A percentile compares a stretch with the other conserved stretches of the same genome.
Evolutionary conservation across 2,329 filamentous ascomycete species (phyloP).

Genomic region (Ceratocystis papillata): DNA sequence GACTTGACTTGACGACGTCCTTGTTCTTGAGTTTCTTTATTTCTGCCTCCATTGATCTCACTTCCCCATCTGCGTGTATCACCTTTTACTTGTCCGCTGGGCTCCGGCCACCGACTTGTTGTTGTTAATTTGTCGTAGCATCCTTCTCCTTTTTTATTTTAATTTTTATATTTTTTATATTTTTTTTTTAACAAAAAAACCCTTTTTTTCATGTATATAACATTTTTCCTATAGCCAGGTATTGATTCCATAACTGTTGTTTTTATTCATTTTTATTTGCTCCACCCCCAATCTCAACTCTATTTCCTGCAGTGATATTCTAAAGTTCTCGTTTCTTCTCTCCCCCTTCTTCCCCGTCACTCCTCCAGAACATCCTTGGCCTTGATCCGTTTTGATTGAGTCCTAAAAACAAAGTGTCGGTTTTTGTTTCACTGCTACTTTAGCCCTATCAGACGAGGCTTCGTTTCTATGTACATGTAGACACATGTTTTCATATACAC

Average conservation of each 20-base stretch:
- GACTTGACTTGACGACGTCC: background rate
- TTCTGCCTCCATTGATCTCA: background rate
- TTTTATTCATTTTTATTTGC: background rate
- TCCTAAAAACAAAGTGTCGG: slow-evolving; percentile 6
- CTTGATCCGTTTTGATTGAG: slow-evolving; percentile 10
- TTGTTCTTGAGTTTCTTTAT: background rate
- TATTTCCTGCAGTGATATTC: slow-evolving; percentile 13
- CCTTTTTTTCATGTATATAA: too few species aligned
- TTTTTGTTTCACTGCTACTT: slow-evolving; percentile 15
- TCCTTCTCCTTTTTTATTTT: background rate
- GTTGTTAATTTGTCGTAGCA: background rate
- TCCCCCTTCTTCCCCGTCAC: slow-evolving; percentile 5
- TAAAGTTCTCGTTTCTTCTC: slow-evolving; percentile 6
- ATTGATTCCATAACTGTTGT: background rate
- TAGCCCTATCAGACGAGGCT: slow-evolving; percentile 9
- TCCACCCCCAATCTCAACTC: slow-evolving; percentile 9
- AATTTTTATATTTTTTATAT: background rate
- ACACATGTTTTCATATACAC: slow-evolving; percentile 3
- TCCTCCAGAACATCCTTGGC: slow-evolving; percentile 10
- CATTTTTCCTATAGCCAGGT: too few species aligned
- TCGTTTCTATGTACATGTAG: background rate
- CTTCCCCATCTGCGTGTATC: background rate
- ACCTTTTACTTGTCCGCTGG: background rate
- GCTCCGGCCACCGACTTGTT: background rate
- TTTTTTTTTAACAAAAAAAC: background rate